Evolutionary conservation across 345 rosid species (phyloP).

Genomic region (Euphorbia pulcherrima): DNA sequence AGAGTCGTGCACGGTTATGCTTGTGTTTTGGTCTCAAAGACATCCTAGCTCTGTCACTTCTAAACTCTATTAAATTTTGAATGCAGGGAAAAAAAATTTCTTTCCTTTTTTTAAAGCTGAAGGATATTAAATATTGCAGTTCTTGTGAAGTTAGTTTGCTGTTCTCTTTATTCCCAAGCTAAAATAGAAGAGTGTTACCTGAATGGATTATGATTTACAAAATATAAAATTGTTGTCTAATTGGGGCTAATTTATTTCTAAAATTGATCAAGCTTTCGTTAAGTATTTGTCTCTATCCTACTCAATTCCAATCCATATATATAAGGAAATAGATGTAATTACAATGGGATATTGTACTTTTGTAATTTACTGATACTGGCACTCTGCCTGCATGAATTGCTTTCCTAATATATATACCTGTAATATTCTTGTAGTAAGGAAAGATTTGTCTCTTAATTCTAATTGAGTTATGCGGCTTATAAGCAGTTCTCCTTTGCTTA

Average conservation of each 20-base stretch:
- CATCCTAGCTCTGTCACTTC: neutral
- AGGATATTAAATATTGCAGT: neutral
- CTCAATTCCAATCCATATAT: neutral
- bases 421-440: neutral
- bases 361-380: neutral
- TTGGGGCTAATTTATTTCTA: neutral
- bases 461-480: slow-evolving; percentile 3
- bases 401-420: neutral
- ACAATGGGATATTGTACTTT: neutral
- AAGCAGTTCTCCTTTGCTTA: neutral
- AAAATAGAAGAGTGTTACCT: neutral
- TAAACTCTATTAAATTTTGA: neutral
- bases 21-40: neutral
- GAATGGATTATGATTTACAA: neutral
- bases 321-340: neutral
- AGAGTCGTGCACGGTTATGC: neutral
- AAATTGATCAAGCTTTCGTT: neutral
- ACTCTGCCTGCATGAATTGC: neutral
- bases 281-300: neutral
- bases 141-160: neutral
- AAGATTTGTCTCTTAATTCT: neutral
- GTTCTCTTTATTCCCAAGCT: neutral
- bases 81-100: too few relatives aligned
- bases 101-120: neutral
- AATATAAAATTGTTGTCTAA: neutral